Evolutionary conservation across 2,329 filamentous ascomycete genomes (phyloP).

Genomic region (Colletotrichum caudatum): DNA sequence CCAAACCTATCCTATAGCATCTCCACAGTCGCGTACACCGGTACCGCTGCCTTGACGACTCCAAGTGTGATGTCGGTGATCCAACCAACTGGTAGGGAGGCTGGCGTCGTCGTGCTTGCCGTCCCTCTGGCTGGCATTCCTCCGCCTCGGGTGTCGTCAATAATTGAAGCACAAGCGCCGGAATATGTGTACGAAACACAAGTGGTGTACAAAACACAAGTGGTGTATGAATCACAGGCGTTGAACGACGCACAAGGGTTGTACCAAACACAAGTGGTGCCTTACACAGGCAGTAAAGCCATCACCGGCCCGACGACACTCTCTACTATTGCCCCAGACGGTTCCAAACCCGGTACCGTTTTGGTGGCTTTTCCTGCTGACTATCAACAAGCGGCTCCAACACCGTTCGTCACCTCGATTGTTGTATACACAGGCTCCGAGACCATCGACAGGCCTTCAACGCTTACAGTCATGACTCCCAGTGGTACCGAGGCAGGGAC

Average conservation of each 20-base stretch:
- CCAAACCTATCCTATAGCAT: conserved; percentile 8
- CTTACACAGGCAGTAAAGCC: background rate
- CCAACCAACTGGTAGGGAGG: conserved; percentile 5
- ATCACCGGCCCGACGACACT: conserved; percentile 12
- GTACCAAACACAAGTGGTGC: background rate
- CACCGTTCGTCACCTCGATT: conserved; percentile 19
- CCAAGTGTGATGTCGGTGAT: conserved; percentile 34
- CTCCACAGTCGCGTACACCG: conserved; percentile 25
- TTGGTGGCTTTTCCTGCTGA: conserved; percentile 20
- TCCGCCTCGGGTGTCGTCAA: conserved; percentile 34
- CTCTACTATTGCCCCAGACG: conserved; percentile 11
- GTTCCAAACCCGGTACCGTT: conserved; percentile 13
- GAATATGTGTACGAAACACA: background rate
- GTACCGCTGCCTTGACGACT: conserved; percentile 10
- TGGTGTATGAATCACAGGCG: background rate
- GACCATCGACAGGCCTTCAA: conserved; percentile 24
- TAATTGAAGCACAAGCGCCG: background rate
- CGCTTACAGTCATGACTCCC: conserved; percentile 28
- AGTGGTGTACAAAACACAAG: background rate
- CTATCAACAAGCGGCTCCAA: background rate
- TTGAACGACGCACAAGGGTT: no score
- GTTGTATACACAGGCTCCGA: conserved; percentile 16
- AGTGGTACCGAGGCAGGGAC: conserved; percentile 30
- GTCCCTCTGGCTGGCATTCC: conserved; percentile 20
- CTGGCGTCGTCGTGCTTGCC: conserved; percentile 35